Conservation (phyloP, 768 basidiomycete genomes). For the Dentipellis sp. region DNA sequence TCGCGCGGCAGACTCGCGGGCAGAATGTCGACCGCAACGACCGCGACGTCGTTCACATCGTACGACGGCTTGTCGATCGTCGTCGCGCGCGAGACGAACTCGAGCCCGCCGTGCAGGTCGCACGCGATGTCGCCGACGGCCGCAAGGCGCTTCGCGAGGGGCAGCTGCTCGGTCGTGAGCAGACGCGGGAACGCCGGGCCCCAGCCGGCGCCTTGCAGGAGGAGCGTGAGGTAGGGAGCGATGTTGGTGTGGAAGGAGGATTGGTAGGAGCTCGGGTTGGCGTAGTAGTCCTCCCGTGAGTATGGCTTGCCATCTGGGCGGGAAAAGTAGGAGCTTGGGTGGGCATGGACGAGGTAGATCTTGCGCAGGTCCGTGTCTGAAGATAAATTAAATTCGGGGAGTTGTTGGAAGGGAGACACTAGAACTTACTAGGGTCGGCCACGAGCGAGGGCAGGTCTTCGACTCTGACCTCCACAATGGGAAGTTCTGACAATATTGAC, state of each 20-base stretch:
- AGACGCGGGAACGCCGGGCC: constrained; percentile 66
- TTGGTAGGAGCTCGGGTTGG: constrained; percentile 51
- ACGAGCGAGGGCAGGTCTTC: constrained; percentile 52
- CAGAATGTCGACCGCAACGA: constrained; percentile 89
- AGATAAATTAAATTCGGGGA: constrained; percentile 1
- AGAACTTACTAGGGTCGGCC: constrained; percentile 34
- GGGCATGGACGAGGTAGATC: constrained; percentile 70
- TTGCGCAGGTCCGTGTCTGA: constrained; percentile 50
- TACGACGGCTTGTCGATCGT: constrained; percentile 75
- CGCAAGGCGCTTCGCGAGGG: constrained; percentile 39
- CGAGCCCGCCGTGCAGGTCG: constrained; percentile 83
- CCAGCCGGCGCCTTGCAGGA: constrained; percentile 88
- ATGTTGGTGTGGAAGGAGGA: constrained; percentile 69
- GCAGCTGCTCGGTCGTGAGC: constrained; percentile 59
- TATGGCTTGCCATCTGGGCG: constrained; percentile 49
- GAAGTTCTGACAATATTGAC: constrained; percentile 63
- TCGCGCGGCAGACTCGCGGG: constrained; percentile 79
- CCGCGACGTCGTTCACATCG: constrained; percentile 52
- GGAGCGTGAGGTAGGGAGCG: constrained; percentile 76
- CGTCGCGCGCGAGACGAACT: constrained; percentile 70
- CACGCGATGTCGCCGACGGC: constrained; percentile 86
- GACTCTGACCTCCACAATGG: constrained; percentile 46
- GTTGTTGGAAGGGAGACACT: background rate
- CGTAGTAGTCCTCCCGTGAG: constrained; percentile 62
- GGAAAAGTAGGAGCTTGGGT: constrained; percentile 60